Percentiles rank a stretch among this genome's conserved stretches.
These are phyloP conservation scores for Casuarina equisetifolia DNA, from an alignment of 306 rosid species.

Conservation along the genomic window DNA sequence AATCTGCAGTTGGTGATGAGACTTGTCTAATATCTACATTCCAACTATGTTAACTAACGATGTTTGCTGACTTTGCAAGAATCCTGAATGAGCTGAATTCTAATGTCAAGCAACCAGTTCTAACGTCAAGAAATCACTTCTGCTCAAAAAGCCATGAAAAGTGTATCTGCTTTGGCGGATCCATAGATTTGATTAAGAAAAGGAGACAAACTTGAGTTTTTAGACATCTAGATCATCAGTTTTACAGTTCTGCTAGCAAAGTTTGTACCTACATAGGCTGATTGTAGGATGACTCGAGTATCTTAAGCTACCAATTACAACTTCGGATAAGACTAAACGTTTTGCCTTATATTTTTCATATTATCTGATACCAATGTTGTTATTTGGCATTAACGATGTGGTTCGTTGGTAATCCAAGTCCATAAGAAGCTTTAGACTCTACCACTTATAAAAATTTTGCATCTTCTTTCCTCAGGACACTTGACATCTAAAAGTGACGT, in stretches of 20 bases:
- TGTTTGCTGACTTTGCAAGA: conserved; percentile 12
- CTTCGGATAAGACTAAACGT: neutral
- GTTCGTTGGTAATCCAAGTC: neutral
- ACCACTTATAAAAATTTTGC: conserved; percentile 23
- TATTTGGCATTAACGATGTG: neutral
- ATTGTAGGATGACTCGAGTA: conserved; percentile 1
- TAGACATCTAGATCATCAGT: neutral
- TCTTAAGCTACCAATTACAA: neutral
- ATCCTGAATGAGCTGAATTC: neutral
- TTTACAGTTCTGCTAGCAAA: neutral
- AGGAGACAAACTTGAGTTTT: neutral
- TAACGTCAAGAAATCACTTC: neutral
- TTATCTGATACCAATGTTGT: neutral
- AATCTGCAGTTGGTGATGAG: neutral
- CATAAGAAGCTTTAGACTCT: conserved; percentile 23
- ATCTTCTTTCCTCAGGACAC: conserved; percentile 60
- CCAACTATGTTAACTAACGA: neutral
- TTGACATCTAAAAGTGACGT: conserved; percentile 93
- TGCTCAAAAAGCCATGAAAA: neutral
- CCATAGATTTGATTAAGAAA: neutral
- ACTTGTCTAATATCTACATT: neutral
- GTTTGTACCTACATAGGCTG: neutral
- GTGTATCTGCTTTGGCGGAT: neutral
- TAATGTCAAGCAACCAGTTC: neutral
- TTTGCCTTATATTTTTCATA: neutral